These are phyloP conservation scores for Exophiala aquamarina DNA, from an alignment of 2,329 filamentous ascomycete species.

Conservation along the genomic window DNA sequence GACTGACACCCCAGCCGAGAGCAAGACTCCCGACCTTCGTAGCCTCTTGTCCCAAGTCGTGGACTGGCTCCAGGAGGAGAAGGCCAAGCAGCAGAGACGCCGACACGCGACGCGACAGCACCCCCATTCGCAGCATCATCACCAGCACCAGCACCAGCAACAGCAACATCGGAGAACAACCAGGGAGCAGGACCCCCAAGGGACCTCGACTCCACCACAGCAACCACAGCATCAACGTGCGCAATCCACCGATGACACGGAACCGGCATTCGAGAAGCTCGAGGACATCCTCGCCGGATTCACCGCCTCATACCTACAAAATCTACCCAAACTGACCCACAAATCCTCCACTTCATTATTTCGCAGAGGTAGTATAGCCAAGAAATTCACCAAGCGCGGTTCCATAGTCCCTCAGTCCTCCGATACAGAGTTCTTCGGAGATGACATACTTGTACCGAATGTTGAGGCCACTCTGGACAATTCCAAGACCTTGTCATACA, in stretches of 20 bases:
- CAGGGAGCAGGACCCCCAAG: constrained; percentile 11
- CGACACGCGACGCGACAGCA: constrained; percentile 38
- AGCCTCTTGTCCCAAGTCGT: constrained; percentile 69
- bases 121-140: constrained; percentile 36
- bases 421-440: constrained; percentile 75
- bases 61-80: constrained; percentile 82
- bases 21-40: constrained; percentile 22
- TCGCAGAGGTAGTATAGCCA: constrained; percentile 42
- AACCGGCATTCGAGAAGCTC: constrained; percentile 72
- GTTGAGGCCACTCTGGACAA: constrained; percentile 88
- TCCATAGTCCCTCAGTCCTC: constrained; percentile 62
- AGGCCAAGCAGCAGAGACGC: constrained; percentile 63
- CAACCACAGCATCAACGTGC: neutral
- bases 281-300: constrained; percentile 65
- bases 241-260: constrained; percentile 9
- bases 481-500: constrained; percentile 80
- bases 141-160: constrained; percentile 35
- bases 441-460: constrained; percentile 81
- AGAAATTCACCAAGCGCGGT: constrained; percentile 40
- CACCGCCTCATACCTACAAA: constrained; percentile 35
- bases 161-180: constrained; percentile 35
- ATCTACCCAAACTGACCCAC: constrained; percentile 9
- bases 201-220: constrained; percentile 29
- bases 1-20: constrained; percentile 15
- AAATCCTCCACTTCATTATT: constrained; percentile 32